Base-by-base conservation (phyloP, 1,139 yeast species). In the Suhomyces bolitotheri region DNA sequence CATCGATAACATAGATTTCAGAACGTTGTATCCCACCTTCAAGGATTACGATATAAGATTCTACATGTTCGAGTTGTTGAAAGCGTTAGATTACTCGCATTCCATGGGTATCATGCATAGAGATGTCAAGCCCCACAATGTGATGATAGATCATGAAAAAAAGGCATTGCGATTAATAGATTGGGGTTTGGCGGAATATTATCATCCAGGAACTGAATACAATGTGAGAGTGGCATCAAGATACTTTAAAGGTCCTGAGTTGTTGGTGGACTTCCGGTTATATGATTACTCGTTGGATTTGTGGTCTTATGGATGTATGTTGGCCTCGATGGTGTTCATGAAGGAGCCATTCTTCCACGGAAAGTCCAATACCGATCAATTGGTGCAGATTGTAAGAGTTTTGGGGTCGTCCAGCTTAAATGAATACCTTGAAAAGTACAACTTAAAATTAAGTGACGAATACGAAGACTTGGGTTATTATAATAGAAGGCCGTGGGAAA, bases 261-360 rank as follows among this genome's bases (percentile, higher is more conserved):
- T 94, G 50, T 71, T 94, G 42, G 95, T 92, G n/a, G 95, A 92
- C 60, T 79, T 85, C 56, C 84, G 94, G 52, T 84, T 82, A 66
- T 94, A 94, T 62, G 98, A 92, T 64, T 94, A 94, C 60, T 85
- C 96, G 6, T 72, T 94, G 38, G 99, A 94, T 60, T 64, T 94
- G 62, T 94, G 99, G 99, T 86, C 96, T 3, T 82, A 82, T 46
- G 99, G 99, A 25, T 95, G 97, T 43, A 90, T 90, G 92, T 69
- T 92, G 45, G 98, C 98, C n/a, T 86, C 97, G 11, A 86, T 94
- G 76, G 84, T 92, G 21, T 92, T 92, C 66, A 84, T 86, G 60
- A 90, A 88, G 61, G 99, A 94, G 55, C 98, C 98, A 4, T 90
- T 94, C 54, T 94, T 94, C 76, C 96, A 90, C 58, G 98, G 98